Conservation (phyloP, 2,329 filamentous ascomycete genomes). For the Pseudopithomyces chartarum region DNA sequence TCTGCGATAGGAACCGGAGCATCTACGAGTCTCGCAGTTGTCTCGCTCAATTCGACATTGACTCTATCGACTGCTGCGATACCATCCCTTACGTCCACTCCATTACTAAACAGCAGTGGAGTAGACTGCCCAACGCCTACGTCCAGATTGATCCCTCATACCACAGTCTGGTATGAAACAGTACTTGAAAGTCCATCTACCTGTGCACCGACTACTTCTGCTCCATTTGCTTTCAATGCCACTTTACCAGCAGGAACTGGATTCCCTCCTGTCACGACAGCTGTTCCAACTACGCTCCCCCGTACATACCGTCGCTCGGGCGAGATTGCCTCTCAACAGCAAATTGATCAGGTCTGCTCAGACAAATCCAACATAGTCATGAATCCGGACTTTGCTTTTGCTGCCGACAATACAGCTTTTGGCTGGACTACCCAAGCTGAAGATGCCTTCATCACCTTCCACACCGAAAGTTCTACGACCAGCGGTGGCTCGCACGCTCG, state of each 20-base stretch:
- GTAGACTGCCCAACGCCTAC: conserved; percentile 7
- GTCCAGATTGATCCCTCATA: not conserved
- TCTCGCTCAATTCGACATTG: conserved; percentile 10
- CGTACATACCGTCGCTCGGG: conserved; percentile 18
- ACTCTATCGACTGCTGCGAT: not conserved
- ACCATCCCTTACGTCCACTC: conserved; percentile 5
- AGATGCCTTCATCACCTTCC: conserved; percentile 25
- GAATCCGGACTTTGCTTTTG: conserved; percentile 28
- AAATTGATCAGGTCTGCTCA: conserved; percentile 33
- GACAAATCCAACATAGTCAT: conserved; percentile 28
- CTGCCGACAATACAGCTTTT: conserved; percentile 14
- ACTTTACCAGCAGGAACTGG: conserved; percentile 14
- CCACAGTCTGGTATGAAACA: conserved; percentile 10
- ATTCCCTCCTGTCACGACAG: not conserved
- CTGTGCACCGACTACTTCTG: conserved; percentile 7
- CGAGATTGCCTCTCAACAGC: conserved; percentile 25
- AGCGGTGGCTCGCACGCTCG: conserved; percentile 16
- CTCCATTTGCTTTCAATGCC: conserved; percentile 5
- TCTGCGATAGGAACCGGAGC: not conserved
- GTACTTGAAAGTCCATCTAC: conserved; percentile 7
- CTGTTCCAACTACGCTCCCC: conserved; percentile 5
- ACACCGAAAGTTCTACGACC: conserved; percentile 18
- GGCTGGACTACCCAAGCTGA: conserved; percentile 26
- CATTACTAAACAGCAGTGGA: not conserved
- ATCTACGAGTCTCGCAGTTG: not conserved